Conservation (phyloP, 768 basidiomycete species). For the Neoboletus subvelutipes region DNA sequence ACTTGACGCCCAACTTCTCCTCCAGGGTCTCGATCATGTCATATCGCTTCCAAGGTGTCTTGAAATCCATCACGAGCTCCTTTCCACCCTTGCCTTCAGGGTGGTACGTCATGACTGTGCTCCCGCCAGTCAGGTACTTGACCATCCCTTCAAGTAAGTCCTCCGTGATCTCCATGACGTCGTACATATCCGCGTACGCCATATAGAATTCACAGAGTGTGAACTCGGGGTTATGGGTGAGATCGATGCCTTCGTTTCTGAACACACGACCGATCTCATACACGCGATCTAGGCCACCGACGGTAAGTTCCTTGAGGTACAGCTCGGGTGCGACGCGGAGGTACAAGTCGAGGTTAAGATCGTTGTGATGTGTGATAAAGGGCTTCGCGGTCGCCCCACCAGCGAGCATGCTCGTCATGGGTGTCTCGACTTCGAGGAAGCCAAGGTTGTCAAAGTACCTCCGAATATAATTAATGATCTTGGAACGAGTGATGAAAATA, state of each 20-base stretch:
- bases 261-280: constrained; percentile 99
- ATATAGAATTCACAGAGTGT: constrained; percentile 99
- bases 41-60: constrained; percentile 95
- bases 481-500: constrained; percentile 87
- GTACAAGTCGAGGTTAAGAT: constrained; percentile 93
- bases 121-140: constrained; percentile 77
- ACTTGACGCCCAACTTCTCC: constrained; percentile 87
- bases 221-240: constrained; percentile 99
- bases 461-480: constrained; percentile 90
- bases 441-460: constrained; percentile 87
- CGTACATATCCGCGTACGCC: constrained; percentile 99
- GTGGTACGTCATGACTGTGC: constrained; percentile 79
- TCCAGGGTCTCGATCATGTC: constrained; percentile 98
- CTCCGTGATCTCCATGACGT: constrained; percentile 97
- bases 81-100: constrained; percentile 90
- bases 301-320: constrained; percentile 96
- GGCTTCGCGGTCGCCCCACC: constrained; percentile 99
- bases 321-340: constrained; percentile 97
- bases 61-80: constrained; percentile 78
- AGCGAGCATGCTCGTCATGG: constrained; percentile 94
- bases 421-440: constrained; percentile 99
- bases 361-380: constrained; percentile 98
- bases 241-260: constrained; percentile 97
- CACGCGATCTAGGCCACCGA: constrained; percentile 95
- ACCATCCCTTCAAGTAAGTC: constrained; percentile 87